A percentile compares a stretch with the other conserved stretches of the same genome.
phyloP scores from a whole-genome alignment of 768 basidiomycete genomes.

The Mycena vulgaris region DNA sequence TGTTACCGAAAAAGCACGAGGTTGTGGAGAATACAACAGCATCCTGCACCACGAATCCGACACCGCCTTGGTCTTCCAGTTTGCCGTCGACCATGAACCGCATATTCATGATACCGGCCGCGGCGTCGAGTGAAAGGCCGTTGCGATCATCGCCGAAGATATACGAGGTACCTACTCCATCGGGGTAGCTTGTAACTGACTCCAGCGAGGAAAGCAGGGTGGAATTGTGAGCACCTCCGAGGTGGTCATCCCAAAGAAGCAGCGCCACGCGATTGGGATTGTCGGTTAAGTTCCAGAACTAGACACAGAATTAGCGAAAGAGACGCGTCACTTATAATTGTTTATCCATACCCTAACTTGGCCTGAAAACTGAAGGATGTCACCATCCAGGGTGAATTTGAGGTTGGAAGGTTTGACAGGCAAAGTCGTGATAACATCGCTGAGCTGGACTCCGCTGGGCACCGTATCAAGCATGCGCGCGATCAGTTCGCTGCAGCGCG shows the following conservation, averaged over 20 bases:
- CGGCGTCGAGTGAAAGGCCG: slow-evolving; percentile 14
- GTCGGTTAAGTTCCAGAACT: slow-evolving; percentile 23
- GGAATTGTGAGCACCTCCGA: slow-evolving; percentile 8
- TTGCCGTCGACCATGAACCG: slow-evolving; percentile 22
- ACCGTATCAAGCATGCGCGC: slow-evolving; percentile 26
- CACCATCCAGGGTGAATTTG: slow-evolving; percentile 18
- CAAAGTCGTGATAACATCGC: slow-evolving; percentile 18
- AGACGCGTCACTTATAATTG: slow-evolving; percentile 8
- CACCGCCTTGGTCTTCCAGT: slow-evolving; percentile 24
- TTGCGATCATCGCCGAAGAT: background rate
- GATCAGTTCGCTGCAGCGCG: slow-evolving; percentile 15
- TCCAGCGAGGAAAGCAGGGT: slow-evolving; percentile 16
- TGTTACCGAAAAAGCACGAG: slow-evolving; percentile 17
- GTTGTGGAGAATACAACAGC: slow-evolving; percentile 15
- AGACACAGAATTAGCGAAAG: slow-evolving; percentile 11
- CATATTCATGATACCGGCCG: slow-evolving; percentile 13
- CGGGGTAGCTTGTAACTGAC: slow-evolving; percentile 7
- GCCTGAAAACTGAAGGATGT: slow-evolving; percentile 15
- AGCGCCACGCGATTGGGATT: slow-evolving; percentile 10
- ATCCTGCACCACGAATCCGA: slow-evolving; percentile 21
- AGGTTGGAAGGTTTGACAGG: slow-evolving; percentile 22
- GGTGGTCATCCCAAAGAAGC: slow-evolving; percentile 21
- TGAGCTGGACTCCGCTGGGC: slow-evolving; percentile 22
- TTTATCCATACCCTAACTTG: slow-evolving; percentile 21
- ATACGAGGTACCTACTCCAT: slow-evolving; percentile 16